Evolutionary conservation across 179 eudicot genomes (phyloP), one percentile per base, ranked within the genome.

Genomic region (Beta lomatogona): DNA sequence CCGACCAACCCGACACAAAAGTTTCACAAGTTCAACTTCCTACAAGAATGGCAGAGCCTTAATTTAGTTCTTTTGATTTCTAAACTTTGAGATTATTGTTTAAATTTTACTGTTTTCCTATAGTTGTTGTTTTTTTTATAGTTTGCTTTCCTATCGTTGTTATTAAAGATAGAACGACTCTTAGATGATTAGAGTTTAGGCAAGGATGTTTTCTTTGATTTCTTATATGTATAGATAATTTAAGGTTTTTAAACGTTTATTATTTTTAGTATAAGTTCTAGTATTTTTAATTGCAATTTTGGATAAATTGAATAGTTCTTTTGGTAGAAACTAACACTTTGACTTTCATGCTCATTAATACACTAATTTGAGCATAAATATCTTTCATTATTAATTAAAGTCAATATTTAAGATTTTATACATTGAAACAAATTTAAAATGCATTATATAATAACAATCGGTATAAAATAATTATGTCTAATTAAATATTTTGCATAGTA

Each of bases 1-100:
- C 11, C 16, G 82, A 84, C 3, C 18, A 77, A 67, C 11, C 52
- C 11, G 60, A 69, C 44, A 13, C 15, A 16, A 53, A 59, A 54
- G 67, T 46, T 66, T 44, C 69, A 28, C 21, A 76, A 69, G 41
- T 58, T 31, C 71, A 76, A 48, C 41, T 60, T 28, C 31, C 74
- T 66, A 1, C 57, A 36, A 28, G 53, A 31, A 36, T 5, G 0
- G 4, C 59, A 12, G 11, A 1, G 22, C 19, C 10, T 1, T 60
- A 63, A 63, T 8, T 44, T 41, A 69, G 73, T 6, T 69, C 45
- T 7, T 44, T 19, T 44, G 12, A 69, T 41, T 71, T 71, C 13
- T 61, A 48, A 5, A 48, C 52, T 48, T 48, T 48, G 7, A 48
- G 52, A 48, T 6, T 48, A 48, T 6, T 6, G 7, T 9, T 1